phyloP scores from a whole-genome alignment of 768 basidiomycete species.

The Infundibulicybe gibba region DNA sequence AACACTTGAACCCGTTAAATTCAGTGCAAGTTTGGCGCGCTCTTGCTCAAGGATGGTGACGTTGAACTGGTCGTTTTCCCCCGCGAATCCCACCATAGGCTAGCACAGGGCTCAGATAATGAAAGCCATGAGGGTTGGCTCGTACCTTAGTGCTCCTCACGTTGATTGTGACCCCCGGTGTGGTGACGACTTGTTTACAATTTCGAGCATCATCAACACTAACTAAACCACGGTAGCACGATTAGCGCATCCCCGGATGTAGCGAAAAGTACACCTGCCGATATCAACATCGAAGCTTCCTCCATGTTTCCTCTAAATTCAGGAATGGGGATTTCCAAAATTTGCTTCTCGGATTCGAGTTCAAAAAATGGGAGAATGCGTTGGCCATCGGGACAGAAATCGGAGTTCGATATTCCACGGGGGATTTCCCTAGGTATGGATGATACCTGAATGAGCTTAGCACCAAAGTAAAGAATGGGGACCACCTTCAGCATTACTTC shows the following conservation, averaged over 20 bases:
- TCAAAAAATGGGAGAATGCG: constrained; percentile 51
- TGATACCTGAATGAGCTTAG: neutral
- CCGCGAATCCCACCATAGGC: constrained; percentile 85
- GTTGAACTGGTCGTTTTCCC: constrained; percentile 48
- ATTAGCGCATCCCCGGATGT: neutral
- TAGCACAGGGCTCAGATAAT: neutral
- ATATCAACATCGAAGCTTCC: constrained; percentile 78
- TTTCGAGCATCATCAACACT: constrained; percentile 83
- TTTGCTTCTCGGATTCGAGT: constrained; percentile 49
- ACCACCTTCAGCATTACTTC: constrained; percentile 74
- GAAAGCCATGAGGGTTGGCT: constrained; percentile 12
- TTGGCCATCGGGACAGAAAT: constrained; percentile 62
- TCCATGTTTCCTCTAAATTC: constrained; percentile 57
- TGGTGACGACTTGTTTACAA: constrained; percentile 72
- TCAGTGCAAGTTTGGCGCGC: constrained; percentile 63
- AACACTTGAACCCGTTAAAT: constrained; percentile 88
- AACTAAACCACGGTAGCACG: constrained; percentile 32
- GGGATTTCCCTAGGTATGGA: constrained; percentile 63
- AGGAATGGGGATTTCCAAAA: constrained; percentile 62
- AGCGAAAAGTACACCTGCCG: constrained; percentile 36
- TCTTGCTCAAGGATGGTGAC: constrained; percentile 72
- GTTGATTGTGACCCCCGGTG: constrained; percentile 72
- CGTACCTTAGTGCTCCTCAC: constrained; percentile 71
- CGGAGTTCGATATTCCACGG: constrained; percentile 88
- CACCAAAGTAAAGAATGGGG: constrained; percentile 12